Evolutionary conservation across 2,329 filamentous ascomycete genomes (phyloP).

Genomic region (Aspergillus oerlinghausenensis): DNA sequence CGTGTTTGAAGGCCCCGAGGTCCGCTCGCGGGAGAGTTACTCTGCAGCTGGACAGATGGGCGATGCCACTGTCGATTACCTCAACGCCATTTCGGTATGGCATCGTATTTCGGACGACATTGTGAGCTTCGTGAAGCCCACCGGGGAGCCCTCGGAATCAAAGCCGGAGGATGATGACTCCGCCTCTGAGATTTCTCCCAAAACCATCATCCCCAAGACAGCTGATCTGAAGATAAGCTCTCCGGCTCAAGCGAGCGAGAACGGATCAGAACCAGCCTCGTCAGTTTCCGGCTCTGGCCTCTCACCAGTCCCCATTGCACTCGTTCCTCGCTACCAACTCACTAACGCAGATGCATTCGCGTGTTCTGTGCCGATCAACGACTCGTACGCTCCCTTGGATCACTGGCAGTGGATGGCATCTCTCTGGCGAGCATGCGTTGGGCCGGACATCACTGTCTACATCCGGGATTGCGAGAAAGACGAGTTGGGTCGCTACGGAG

Average conservation of each 20-base stretch:
- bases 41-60: slow-evolving; percentile 31
- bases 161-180: slow-evolving; percentile 17
- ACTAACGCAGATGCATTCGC: slow-evolving; percentile 73
- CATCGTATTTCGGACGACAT: slow-evolving; percentile 71
- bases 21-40: slow-evolving; percentile 17
- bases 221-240: slow-evolving; percentile 27
- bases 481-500: slow-evolving; percentile 39
- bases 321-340: slow-evolving; percentile 76
- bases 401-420: slow-evolving; percentile 98
- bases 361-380: slow-evolving; percentile 66
- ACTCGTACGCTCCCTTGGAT: slow-evolving; percentile 74
- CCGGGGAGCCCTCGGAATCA: slow-evolving; percentile 11
- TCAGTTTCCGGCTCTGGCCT: slow-evolving; percentile 13
- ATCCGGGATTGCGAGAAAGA: slow-evolving; percentile 39
- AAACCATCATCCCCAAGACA: slow-evolving; percentile 29
- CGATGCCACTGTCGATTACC: slow-evolving; percentile 54
- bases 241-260: slow-evolving; percentile 24
- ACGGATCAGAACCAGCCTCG: slow-evolving; percentile 20
- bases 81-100: slow-evolving; percentile 67
- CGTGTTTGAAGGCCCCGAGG: slow-evolving; percentile 45
- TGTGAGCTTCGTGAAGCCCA: slow-evolving; percentile 50
- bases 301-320: slow-evolving; percentile 59
- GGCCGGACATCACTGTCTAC: slow-evolving; percentile 60
- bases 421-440: slow-evolving; percentile 81
- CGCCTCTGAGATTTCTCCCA: slow-evolving; percentile 25